These are phyloP conservation scores for Dioszegia hungarica DNA, from an alignment of 768 basidiomycete genomes.

Conservation along the genomic window DNA sequence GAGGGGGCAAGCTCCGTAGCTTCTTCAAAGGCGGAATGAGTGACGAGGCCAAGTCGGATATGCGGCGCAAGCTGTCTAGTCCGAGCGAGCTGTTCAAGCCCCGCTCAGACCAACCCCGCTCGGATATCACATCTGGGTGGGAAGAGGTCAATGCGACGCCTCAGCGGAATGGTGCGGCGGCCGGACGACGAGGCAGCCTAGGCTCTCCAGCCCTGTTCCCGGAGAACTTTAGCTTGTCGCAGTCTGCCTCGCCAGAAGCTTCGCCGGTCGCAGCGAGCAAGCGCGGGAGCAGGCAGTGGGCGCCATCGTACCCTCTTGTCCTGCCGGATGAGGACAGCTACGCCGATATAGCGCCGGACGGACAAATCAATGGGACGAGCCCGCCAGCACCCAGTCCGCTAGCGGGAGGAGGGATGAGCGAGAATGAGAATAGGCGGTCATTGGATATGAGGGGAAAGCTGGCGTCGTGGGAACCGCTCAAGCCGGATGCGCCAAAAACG, in stretches of 20 bases:
- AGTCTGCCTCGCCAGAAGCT: slow-evolving; percentile 23
- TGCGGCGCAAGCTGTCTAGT: neutral
- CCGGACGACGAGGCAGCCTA: slow-evolving; percentile 15
- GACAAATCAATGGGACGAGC: slow-evolving; percentile 2
- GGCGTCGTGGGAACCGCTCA: slow-evolving; percentile 12
- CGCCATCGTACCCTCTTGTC: slow-evolving; percentile 31
- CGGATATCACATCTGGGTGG: neutral
- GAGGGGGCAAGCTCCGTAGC: slow-evolving; percentile 22
- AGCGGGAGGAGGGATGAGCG: slow-evolving; percentile 5
- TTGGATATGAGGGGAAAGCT: neutral
- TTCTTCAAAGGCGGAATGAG: slow-evolving; percentile 11
- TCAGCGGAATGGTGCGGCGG: neutral
- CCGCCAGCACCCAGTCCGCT: neutral
- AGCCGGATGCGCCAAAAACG: slow-evolving; percentile 8
- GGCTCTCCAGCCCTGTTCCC: slow-evolving; percentile 22
- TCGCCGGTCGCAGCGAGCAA: slow-evolving; percentile 1
- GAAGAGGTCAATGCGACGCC: slow-evolving; percentile 1
- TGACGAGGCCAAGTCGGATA: slow-evolving; percentile 4
- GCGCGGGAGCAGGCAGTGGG: slow-evolving; percentile 18
- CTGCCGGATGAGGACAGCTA: slow-evolving; percentile 19
- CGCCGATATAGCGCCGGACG: slow-evolving; percentile 34
- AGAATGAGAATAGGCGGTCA: slow-evolving; percentile 21
- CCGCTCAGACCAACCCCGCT: neutral
- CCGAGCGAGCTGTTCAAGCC: slow-evolving; percentile 7
- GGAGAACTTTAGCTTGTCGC: slow-evolving; percentile 23